phyloP scores from a whole-genome alignment of 345 rosid genomes.

The Capsella bursapastoris region DNA sequence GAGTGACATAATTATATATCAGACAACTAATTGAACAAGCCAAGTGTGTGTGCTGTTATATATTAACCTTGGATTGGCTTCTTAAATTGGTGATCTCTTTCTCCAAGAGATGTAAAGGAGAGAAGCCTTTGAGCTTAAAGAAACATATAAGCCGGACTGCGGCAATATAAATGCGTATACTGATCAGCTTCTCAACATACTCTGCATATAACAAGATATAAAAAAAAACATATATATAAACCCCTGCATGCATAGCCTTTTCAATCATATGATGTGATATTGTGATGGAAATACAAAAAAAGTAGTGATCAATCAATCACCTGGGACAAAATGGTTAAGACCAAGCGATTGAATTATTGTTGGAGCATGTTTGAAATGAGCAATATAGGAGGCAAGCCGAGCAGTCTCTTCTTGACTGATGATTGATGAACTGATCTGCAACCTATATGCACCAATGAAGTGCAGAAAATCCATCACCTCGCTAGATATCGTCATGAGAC shows the following conservation, averaged over 20 bases:
- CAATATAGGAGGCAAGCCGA: neutral
- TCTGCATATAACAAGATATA: neutral
- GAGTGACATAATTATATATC: no score
- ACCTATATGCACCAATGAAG: neutral
- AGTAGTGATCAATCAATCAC: no score
- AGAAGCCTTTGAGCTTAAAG: neutral
- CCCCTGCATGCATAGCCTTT: no score
- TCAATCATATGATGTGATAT: neutral
- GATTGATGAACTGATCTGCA: neutral
- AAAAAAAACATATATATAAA: neutral
- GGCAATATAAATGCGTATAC: neutral
- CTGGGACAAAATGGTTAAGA: neutral
- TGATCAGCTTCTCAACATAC: neutral
- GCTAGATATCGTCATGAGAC: neutral
- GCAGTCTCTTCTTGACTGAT: slow-evolving; percentile 4
- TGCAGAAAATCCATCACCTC: neutral
- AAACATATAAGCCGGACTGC: neutral
- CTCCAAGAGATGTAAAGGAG: neutral
- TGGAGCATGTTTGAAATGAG: neutral
- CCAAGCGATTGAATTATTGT: neutral
- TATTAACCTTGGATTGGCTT: neutral
- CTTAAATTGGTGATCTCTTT: neutral
- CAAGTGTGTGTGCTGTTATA: neutral
- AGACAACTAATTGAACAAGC: neutral
- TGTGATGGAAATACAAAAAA: no score